Evolutionary conservation across 371 early-diverging fungal genomes (phyloP).

Genomic region (Mortierella sp.): DNA sequence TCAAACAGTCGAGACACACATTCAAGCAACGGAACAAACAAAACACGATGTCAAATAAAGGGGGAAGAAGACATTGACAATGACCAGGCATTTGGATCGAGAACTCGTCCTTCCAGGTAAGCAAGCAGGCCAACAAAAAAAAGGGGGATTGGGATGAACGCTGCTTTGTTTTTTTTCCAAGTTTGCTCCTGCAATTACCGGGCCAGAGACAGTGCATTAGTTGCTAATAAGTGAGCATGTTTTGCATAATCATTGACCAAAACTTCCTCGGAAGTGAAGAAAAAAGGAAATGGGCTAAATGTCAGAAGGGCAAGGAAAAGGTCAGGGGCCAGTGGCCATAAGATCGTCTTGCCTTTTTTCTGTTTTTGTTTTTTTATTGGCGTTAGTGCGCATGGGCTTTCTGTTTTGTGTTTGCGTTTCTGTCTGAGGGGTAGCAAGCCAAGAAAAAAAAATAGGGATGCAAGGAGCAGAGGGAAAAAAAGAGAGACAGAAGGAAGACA

Average conservation of each 20-base stretch:
- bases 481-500: no score
- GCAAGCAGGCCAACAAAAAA: background rate
- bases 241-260: slow-evolving; percentile 6
- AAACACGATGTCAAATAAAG: background rate
- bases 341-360: background rate
- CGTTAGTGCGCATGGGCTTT: background rate
- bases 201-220: background rate
- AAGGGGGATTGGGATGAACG: background rate
- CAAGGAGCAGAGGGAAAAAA: background rate
- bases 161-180: background rate
- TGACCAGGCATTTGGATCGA: background rate
- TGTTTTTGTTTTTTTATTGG: background rate
- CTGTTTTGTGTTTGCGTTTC: background rate
- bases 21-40: background rate
- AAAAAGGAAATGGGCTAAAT: background rate
- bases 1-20: background rate
- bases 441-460: background rate
- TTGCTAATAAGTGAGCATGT: background rate
- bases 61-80: background rate
- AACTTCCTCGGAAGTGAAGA: slow-evolving; percentile 5
- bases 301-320: background rate
- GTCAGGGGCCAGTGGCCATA: background rate
- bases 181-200: background rate
- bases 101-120: background rate
- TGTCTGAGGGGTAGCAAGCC: no score